phyloP scores from a whole-genome alignment of 306 rosid genomes.

The Benincasa hispida region DNA sequence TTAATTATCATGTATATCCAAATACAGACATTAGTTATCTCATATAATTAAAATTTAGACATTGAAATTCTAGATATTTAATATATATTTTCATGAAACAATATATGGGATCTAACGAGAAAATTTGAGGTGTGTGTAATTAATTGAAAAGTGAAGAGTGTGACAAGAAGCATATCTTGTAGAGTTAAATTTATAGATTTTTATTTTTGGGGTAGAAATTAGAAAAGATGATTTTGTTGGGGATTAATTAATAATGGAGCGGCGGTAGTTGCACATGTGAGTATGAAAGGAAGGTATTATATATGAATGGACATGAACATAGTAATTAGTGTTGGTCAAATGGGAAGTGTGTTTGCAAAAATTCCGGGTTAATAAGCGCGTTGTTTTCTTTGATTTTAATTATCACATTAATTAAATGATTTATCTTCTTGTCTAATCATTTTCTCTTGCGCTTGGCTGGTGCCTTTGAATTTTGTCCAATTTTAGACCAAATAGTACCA shows the following conservation, averaged over 20 bases:
- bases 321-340: neutral
- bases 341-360: neutral
- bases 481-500: neutral
- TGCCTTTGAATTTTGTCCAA: neutral
- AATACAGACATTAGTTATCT: too few species aligned
- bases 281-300: neutral
- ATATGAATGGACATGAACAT: too few species aligned
- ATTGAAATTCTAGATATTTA: too few species aligned
- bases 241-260: neutral
- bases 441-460: neutral
- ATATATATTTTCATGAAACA: too few species aligned
- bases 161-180: too few species aligned
- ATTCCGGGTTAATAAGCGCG: neutral
- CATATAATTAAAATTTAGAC: too few species aligned
- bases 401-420: neutral
- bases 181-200: too few species aligned
- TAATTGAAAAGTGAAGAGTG: too few species aligned
- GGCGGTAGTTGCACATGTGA: slow-evolving; percentile 8
- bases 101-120: too few species aligned
- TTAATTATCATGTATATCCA: too few species aligned
- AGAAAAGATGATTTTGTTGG: neutral
- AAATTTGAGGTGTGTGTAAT: too few species aligned
- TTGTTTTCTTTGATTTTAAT: neutral
- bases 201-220: neutral
- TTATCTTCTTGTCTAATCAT: neutral